A percentile compares a stretch with the other conserved stretches of the same genome.
These are phyloP conservation scores for Rhexocercosporidium sp. DNA, from an alignment of 2,329 filamentous ascomycete species.

Conservation along the genomic window DNA sequence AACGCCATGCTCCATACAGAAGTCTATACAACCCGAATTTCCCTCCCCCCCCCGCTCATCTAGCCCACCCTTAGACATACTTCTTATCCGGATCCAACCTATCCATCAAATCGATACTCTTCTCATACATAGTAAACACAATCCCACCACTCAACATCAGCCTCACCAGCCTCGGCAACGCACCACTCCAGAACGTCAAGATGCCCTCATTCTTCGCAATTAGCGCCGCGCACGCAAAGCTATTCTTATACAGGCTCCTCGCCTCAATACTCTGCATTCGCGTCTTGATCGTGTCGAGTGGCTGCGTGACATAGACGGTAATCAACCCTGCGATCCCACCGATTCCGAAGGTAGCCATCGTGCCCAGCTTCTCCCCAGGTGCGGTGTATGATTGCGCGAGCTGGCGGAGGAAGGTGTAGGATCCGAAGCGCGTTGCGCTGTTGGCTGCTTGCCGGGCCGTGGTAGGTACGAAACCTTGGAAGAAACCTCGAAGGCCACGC, in stretches of 20 bases:
- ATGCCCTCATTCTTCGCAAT: conserved; percentile 91
- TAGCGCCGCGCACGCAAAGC: conserved; percentile 77
- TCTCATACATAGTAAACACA: conserved; percentile 98
- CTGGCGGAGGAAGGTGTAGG: conserved; percentile 90
- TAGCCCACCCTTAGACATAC: conserved; percentile 65
- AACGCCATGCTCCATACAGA: conserved; percentile 29
- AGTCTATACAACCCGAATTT: conserved; percentile 18
- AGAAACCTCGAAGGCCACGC: conserved; percentile 88
- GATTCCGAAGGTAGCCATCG: conserved; percentile 86
- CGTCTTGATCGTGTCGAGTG: conserved; percentile 94
- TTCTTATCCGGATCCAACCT: conserved; percentile 79
- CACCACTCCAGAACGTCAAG: conserved; percentile 92
- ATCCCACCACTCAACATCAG: conserved; percentile 93
- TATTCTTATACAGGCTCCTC: conserved; percentile 81
- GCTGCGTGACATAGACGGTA: conserved; percentile 80
- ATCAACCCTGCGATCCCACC: conserved; percentile 88
- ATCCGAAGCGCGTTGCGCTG: conserved; percentile 87
- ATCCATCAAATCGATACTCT: conserved; percentile 89
- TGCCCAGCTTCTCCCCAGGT: conserved; percentile 92
- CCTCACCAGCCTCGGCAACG: conserved; percentile 81
- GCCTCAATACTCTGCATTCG: conserved; percentile 97
- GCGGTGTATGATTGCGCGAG: conserved; percentile 89
- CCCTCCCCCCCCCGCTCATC: not conserved
- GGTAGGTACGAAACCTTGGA: conserved; percentile 95
- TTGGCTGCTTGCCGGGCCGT: conserved; percentile 95